Evolutionary conservation across 2,329 filamentous ascomycete species (phyloP).

Genomic region (Neurospora sp.): DNA sequence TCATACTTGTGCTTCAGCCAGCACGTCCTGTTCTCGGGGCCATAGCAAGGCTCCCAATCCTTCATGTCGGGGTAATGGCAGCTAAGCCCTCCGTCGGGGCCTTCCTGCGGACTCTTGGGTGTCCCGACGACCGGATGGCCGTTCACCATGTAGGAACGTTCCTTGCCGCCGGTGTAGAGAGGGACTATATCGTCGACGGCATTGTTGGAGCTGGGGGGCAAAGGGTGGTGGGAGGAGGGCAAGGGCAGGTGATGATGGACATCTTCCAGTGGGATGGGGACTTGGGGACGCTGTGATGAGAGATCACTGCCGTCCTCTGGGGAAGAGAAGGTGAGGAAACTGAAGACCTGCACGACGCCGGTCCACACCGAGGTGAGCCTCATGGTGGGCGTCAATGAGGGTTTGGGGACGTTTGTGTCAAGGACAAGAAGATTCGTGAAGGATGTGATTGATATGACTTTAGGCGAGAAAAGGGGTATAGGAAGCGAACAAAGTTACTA

Average conservation of each 20-base stretch:
- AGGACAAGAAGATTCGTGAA: background rate
- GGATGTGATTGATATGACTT: background rate
- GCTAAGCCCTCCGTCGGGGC: background rate
- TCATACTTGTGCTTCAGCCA: conserved; percentile 3
- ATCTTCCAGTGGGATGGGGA: background rate
- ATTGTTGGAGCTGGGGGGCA: background rate
- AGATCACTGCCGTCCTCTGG: background rate
- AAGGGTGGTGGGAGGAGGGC: background rate
- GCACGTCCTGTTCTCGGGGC: conserved; percentile 2
- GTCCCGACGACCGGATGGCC: background rate
- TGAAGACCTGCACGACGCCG: conserved; percentile 5
- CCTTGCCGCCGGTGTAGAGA: background rate
- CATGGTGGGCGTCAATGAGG: conserved; percentile 1
- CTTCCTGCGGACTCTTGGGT: conserved; percentile 5
- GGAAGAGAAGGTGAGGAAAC: conserved; percentile 3
- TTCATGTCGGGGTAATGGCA: conserved; percentile 5
- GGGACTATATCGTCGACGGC: background rate
- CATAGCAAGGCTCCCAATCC: conserved; percentile 1
- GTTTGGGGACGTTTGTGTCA: background rate
- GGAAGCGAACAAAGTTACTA: background rate
- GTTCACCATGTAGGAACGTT: background rate
- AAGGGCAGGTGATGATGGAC: background rate
- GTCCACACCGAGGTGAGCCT: conserved; percentile 6
- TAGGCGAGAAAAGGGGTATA: background rate
- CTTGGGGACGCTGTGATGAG: background rate